A percentile compares a stretch with the other conserved stretches of the same genome.
Evolutionary conservation across 768 basidiomycete genomes (phyloP).

Genomic region (Suillus cothurnatus): DNA sequence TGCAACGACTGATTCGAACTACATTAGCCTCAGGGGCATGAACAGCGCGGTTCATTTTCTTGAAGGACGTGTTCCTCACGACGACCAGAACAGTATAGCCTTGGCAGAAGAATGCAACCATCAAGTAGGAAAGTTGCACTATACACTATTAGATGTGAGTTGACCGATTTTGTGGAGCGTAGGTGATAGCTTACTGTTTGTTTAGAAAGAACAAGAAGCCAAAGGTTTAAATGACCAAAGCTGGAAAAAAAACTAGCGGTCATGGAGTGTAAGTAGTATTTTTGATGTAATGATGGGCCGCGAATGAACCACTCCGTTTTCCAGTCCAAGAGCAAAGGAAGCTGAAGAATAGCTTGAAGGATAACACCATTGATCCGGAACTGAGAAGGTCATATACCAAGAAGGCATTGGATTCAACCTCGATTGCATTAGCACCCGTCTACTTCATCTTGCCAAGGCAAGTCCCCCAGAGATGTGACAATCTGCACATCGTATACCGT

Average conservation of each 20-base stretch:
- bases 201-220: neutral
- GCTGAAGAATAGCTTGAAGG: neutral
- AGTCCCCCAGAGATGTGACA: neutral
- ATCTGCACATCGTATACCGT: neutral
- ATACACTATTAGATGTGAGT: neutral
- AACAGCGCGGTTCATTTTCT: neutral
- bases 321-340: conserved; percentile 4
- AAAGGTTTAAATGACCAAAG: neutral
- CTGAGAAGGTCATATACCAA: conserved; percentile 2
- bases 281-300: neutral
- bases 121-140: neutral
- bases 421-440: neutral
- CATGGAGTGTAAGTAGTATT: neutral
- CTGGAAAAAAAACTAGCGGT: neutral
- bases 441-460: neutral
- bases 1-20: neutral
- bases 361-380: neutral
- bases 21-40: neutral
- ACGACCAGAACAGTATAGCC: neutral
- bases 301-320: neutral
- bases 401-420: neutral
- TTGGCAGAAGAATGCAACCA: neutral
- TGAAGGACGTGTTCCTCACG: neutral
- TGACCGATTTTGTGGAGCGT: neutral
- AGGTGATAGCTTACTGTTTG: neutral